Evolutionary conservation across 208 protist species (phyloP).

Genomic region (Crithidia bombi): DNA sequence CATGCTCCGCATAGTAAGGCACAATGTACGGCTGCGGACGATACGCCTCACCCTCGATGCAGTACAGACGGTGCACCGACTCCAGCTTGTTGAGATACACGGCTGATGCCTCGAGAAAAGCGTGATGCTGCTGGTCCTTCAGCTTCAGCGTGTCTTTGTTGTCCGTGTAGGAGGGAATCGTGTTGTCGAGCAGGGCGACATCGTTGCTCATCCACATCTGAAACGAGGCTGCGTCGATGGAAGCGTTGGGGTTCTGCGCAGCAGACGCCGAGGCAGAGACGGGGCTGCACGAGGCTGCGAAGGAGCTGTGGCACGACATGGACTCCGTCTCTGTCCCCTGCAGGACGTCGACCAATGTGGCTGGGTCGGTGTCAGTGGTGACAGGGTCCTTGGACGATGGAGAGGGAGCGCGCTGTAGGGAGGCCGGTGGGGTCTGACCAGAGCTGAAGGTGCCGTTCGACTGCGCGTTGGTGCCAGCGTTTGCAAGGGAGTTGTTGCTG

Average conservation of each 20-base stretch:
- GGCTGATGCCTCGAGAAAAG: constrained; percentile 49
- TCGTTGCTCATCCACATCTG: constrained; percentile 39
- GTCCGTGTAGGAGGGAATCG: constrained; percentile 49
- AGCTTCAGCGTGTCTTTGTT: constrained; percentile 48
- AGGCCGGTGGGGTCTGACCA: background rate
- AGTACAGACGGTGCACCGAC: constrained; percentile 57
- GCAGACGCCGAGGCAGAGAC: background rate
- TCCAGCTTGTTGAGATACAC: constrained; percentile 65
- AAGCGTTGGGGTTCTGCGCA: constrained; percentile 10
- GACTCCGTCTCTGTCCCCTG: constrained; percentile 15
- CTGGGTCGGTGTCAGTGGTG: constrained; percentile 1
- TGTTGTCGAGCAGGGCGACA: constrained; percentile 45
- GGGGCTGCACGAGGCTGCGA: constrained; percentile 9
- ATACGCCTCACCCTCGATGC: constrained; percentile 43
- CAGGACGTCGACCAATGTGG: constrained; percentile 6
- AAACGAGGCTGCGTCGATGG: constrained; percentile 19
- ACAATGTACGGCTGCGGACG: constrained; percentile 72
- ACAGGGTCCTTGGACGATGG: constrained; percentile 11
- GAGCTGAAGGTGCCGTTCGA: background rate
- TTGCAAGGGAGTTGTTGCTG: constrained; percentile 11
- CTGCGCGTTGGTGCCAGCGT: background rate
- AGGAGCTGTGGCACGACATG: constrained; percentile 16
- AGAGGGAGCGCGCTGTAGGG: constrained; percentile 4
- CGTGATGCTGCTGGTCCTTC: constrained; percentile 60
- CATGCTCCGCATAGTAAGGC: constrained; percentile 86